Base-by-base conservation (phyloP, 2,329 filamentous ascomycete species). In the Cladosporium austrohemisphaericum region DNA sequence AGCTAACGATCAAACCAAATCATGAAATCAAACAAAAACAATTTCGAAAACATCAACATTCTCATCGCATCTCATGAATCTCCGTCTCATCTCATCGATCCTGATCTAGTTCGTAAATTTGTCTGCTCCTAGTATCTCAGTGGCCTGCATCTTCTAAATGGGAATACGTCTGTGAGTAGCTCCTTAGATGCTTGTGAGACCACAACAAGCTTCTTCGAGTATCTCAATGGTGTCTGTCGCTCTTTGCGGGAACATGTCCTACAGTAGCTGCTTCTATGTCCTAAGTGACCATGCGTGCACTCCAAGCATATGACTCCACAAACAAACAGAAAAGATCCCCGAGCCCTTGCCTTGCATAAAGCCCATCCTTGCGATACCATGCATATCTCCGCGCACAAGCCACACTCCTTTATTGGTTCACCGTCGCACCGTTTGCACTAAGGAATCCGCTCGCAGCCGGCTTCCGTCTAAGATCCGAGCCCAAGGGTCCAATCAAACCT, bases 1-100 rank as follows among this genome's bases (percentile, higher is more conserved):
- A 47, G 43, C 43, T 37, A 37, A 23, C 33, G 43, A 47, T 47
- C 32, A 38, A 33, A 22, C 32, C 32, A 29, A 18, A 37, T 29
- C 29, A 44, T 25, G 29, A 44, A 33, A n/a, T 4, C 29, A 31
- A 31, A 31, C 11, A 31, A 44, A n/a, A 44, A 20, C 16, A 31
- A 41, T 28, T 41, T 23, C 22, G 10, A 18, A 9, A 41, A 31
- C 38, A 29, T 40, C 11, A 26, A 26, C 11, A 26, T 6, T 26
- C 25, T 6, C 11, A 6, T 6, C 6, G 6, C 36, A 40, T 19
- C 25, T 25, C 23, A n/a, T 19, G 2, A 35, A 18, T 10, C 19
- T 40, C 14, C 10, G 10, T 18, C n/a, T 19, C 38, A 29, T 22
- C 3, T 6, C 8, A 2, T 8, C 23, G 20, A 2, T 29, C 25